Conservation (phyloP, 2,329 filamentous ascomycete genomes). For the Dactylonectria macrodidyma region DNA sequence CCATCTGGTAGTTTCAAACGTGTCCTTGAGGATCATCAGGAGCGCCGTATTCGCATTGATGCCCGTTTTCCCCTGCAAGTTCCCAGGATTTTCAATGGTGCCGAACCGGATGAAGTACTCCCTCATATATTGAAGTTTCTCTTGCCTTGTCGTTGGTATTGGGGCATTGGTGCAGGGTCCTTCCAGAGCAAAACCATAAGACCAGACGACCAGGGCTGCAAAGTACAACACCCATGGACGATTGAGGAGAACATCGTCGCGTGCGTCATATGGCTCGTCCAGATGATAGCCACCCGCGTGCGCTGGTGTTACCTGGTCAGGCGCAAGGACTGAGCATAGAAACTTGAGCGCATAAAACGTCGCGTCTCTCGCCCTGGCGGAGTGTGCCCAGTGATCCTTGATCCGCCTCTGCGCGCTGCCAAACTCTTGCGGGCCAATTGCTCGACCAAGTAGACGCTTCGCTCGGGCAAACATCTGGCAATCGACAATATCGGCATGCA, state of each 20-base stretch:
- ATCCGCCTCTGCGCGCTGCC: conserved; percentile 85
- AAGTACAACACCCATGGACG: conserved; percentile 97
- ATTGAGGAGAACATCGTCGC: conserved; percentile 91
- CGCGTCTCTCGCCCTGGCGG: conserved; percentile 89
- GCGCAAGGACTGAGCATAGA: conserved; percentile 84
- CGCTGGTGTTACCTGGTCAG: conserved; percentile 57
- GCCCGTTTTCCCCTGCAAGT: conserved; percentile 79
- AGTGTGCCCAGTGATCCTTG: conserved; percentile 91
- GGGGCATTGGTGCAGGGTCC: conserved; percentile 74
- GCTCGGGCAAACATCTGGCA: conserved; percentile 96
- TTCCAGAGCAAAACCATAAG: conserved; percentile 92
- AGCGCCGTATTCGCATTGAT: conserved; percentile 88
- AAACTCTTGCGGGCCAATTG: conserved; percentile 87
- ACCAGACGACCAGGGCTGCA: conserved; percentile 93
- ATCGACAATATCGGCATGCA: conserved; percentile 97
- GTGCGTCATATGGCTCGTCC: conserved; percentile 78
- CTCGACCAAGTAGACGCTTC: conserved; percentile 85
- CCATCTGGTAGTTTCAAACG: conserved; percentile 89
- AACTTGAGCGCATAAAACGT: conserved; percentile 95
- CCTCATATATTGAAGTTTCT: conserved; percentile 84
- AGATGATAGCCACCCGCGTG: conserved; percentile 58
- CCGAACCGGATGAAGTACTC: conserved; percentile 82
- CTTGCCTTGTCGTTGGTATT: conserved; percentile 71
- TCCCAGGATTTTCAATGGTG: conserved; percentile 80
- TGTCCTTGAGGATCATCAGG: conserved; percentile 84